Conservation (phyloP, 306 rosid genomes). For the Cyclanthera cordifolia region DNA sequence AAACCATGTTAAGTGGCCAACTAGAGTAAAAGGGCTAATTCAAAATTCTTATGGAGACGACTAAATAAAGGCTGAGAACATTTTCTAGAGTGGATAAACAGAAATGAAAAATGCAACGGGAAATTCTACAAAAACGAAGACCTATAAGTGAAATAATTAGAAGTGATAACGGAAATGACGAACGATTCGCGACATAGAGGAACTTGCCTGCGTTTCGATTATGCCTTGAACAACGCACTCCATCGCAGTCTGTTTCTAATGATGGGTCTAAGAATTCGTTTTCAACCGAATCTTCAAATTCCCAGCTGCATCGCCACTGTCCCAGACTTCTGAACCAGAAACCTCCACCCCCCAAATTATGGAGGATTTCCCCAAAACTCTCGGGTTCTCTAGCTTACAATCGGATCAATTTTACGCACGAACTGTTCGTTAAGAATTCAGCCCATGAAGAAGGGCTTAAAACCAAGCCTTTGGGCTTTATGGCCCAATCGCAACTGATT, state of each 20-base stretch:
- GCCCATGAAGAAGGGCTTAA: not conserved
- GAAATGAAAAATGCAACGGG: not conserved
- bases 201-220: slow-evolving; percentile 70
- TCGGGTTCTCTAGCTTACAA: not conserved
- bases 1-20: not conserved
- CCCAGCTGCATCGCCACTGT: not conserved
- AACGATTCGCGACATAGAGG: not conserved
- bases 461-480: not conserved
- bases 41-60: not conserved
- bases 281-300: not conserved
- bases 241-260: slow-evolving; percentile 23
- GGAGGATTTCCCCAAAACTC: not conserved
- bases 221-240: slow-evolving; percentile 94
- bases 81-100: not conserved
- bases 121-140: not conserved
- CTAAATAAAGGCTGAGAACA: not conserved
- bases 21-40: too few species aligned
- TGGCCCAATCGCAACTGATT: not conserved
- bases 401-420: not conserved
- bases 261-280: not conserved
- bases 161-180: not conserved
- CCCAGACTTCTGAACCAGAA: not conserved
- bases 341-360: not conserved
- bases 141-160: not conserved
- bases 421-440: not conserved